Evolutionary conservation across 257 asterid species (phyloP), one percentile per base, ranked within the genome.

Genomic region (Thymus mandschuricus): DNA sequence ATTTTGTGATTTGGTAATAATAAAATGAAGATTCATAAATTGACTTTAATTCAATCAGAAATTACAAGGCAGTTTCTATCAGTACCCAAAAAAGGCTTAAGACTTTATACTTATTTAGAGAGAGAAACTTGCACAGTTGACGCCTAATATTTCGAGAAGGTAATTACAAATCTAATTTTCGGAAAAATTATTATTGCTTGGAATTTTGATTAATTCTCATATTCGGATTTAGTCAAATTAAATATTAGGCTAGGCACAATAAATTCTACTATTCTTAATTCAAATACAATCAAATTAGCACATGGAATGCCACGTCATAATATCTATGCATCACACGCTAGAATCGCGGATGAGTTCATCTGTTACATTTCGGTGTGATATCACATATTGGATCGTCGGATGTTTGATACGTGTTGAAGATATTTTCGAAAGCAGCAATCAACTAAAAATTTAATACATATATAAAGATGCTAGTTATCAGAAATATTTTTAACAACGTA

Each of bases 41-140:
- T 55, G 60, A 28, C 38, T 55, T 55, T 9, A 15, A n/a, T 28
- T 55, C 6, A 35, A 55, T 55, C n/a, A 9, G 60, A 28, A 55
- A 35, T 55, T 55, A 29, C 60, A 6, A 55, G 12, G n/a, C 3
- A 55, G 7, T 9, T 55, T 55, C 60, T 8, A 10, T 28, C n/a
- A 55, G 35, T 55, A 55, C 28, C 45, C 28, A 59, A 59, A 59
- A 6, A 34, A 34, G 28, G 64, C 45, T 59, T 11, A 31, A 31
- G 60, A 55, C 0, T 8, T 35, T 51, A 38, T 38, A 7, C 7
- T 34, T 34, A 38, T 38, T 38, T 38, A 1, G 13, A 60, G 13
- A 60, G 48, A 60, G 49, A 38, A 6, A 49, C 50, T 31, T 12
- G 13, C 66, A 31, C 30, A 35, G 66, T 60, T 62, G 51, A 62